Percentiles rank a stretch among this genome's conserved stretches.
phyloP scores from a whole-genome alignment of 768 basidiomycete genomes.

The Auricularia sp. region DNA sequence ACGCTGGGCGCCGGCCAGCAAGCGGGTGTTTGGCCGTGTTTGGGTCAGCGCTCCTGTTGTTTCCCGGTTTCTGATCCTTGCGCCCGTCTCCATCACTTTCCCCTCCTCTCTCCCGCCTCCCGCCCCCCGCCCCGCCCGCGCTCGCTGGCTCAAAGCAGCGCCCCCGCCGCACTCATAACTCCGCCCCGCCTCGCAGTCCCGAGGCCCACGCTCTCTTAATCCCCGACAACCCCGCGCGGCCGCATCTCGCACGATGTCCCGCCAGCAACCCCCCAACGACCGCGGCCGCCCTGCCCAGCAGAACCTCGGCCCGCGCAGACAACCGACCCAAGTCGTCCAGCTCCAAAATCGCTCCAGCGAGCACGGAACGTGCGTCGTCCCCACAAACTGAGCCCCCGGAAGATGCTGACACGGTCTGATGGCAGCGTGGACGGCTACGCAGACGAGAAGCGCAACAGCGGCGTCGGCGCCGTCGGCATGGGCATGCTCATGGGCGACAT shows the following conservation, averaged over 20 bases:
- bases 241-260: neutral
- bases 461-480: conserved; percentile 43
- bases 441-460: conserved; percentile 37
- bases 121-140: neutral
- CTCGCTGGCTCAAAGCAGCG: neutral
- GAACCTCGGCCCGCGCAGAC: neutral
- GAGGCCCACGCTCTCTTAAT: neutral
- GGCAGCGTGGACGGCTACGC: conserved; percentile 10
- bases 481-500: conserved; percentile 35
- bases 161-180: neutral
- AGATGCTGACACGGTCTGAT: neutral
- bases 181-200: neutral
- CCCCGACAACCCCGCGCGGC: neutral
- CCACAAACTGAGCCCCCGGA: neutral
- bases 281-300: neutral
- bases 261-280: neutral
- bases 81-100: neutral
- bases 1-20: neutral
- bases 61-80: neutral
- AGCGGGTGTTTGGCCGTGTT: neutral
- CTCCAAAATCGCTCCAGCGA: neutral
- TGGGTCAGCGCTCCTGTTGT: neutral
- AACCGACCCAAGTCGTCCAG: neutral
- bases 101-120: neutral
- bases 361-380: neutral